A percentile compares a stretch with the other conserved stretches of the same genome.
phyloP scores from a whole-genome alignment of 371 early-diverging fungal species.

The Apophysomyces ossiformis region DNA sequence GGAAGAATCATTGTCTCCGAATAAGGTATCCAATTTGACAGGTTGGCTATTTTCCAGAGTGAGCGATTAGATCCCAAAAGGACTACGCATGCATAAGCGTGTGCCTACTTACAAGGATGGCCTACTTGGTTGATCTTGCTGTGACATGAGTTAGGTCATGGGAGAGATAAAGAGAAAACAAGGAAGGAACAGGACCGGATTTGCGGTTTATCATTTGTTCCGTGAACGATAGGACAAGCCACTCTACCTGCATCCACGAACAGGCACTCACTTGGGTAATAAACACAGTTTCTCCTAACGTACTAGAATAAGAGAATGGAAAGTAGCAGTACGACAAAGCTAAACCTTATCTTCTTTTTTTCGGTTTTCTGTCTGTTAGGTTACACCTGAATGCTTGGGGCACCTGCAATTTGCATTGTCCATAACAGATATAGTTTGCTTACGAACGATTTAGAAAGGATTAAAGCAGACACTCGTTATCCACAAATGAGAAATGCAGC shows the following conservation, averaged over 20 bases:
- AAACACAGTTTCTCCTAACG: too few species aligned
- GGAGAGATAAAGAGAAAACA: not conserved
- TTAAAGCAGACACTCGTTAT: too few species aligned
- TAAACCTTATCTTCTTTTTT: too few species aligned
- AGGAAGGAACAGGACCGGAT: not conserved
- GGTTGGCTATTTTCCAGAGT: not conserved
- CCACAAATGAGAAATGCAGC: too few species aligned
- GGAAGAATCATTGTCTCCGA: not conserved
- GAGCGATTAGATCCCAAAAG: not conserved
- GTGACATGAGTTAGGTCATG: slow-evolving; percentile 1
- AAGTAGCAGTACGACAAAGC: too few species aligned
- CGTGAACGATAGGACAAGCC: not conserved
- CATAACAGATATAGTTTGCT: too few species aligned
- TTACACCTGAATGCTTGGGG: too few species aligned
- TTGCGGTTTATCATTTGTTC: not conserved
- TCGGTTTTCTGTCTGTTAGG: too few species aligned
- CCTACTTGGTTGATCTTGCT: not conserved
- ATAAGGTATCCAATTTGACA: not conserved
- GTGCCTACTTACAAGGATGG: not conserved
- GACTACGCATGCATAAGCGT: not conserved
- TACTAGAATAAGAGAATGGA: too few species aligned
- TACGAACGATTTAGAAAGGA: too few species aligned
- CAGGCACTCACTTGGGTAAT: not conserved
- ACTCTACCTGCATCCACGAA: slow-evolving; percentile 8
- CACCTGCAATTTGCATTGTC: too few species aligned